Evolutionary conservation across 2,329 filamentous ascomycete genomes (phyloP).

Genomic region (Colletotrichum viniferum): DNA sequence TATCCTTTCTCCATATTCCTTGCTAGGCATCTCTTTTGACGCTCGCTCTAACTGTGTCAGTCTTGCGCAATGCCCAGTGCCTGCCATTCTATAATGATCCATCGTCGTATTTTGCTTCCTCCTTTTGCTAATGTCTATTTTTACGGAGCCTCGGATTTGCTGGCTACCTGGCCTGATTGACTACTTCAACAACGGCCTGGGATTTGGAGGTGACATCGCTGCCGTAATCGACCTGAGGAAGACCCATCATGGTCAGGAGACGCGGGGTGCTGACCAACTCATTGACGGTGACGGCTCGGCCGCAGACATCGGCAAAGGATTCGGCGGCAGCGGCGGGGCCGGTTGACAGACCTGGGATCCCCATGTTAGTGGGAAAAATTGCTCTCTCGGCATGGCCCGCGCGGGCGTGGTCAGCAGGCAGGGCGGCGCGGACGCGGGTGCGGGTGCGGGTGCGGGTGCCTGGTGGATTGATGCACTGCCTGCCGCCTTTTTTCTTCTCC

Average conservation of each 20-base stretch:
- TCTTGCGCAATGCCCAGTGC: not conserved
- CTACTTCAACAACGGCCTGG: conserved; percentile 25
- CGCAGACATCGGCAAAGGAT: conserved; percentile 33
- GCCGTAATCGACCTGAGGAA: conserved; percentile 32
- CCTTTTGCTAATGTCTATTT: not conserved
- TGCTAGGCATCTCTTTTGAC: not conserved
- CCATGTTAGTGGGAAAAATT: not conserved
- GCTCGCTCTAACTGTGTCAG: not conserved
- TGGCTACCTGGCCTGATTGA: conserved; percentile 16
- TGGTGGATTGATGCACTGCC: not conserved
- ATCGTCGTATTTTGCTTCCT: not conserved
- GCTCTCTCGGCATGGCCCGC: not conserved
- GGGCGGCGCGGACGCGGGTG: not conserved
- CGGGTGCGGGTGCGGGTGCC: not conserved
- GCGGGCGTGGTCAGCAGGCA: not conserved
- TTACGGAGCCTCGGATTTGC: not conserved
- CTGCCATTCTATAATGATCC: not conserved
- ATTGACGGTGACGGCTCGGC: conserved; percentile 33
- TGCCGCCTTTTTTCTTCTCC: not conserved
- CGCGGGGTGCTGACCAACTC: conserved; percentile 33
- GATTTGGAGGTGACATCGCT: conserved; percentile 29
- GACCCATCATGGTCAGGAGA: conserved; percentile 36
- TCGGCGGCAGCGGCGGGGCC: conserved; percentile 25
- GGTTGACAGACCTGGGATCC: conserved; percentile 2
- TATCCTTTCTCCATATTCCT: not conserved